Percentiles rank a stretch among this genome's conserved stretches.
Evolutionary conservation across 2,329 filamentous ascomycete species (phyloP).

Genomic region (Fusarium succisae): DNA sequence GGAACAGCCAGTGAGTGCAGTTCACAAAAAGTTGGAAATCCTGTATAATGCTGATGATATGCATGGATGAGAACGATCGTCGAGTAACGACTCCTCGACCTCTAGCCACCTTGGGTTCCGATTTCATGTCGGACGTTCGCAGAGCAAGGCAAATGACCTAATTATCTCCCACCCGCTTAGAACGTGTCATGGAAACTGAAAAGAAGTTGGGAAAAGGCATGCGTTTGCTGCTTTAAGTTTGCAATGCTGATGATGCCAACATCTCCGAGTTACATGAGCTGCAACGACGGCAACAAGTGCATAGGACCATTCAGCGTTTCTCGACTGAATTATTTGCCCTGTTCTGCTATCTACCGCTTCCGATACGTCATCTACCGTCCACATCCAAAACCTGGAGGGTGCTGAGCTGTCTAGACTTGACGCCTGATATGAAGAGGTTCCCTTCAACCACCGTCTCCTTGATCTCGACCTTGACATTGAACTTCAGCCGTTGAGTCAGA

Average conservation of each 20-base stretch:
- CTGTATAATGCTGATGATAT: not conserved
- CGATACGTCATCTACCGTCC: fast-evolving
- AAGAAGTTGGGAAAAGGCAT: fast-evolving
- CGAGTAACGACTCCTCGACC: no score
- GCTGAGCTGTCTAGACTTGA: not conserved
- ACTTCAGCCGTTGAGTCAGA: not conserved
- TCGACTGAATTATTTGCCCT: fast-evolving
- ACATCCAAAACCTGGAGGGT: not conserved
- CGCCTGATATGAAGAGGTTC: not conserved
- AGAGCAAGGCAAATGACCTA: not conserved
- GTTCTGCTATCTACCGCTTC: not conserved
- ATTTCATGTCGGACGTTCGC: not conserved
- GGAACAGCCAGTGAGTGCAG: not conserved
- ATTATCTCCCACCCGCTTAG: not conserved
- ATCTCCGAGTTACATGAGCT: not conserved
- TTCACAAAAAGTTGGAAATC: fast-evolving
- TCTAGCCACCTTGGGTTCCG: not conserved
- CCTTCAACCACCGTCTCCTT: not conserved
- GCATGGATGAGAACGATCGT: not conserved
- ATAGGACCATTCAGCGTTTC: no score
- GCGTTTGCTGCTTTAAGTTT: no score
- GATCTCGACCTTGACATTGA: not conserved
- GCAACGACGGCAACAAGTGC: not conserved
- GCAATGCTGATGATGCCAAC: not conserved
- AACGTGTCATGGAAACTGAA: not conserved